Evolutionary conservation across 2,329 filamentous ascomycete genomes (phyloP).

Genomic region (Fusarium camptoceras): DNA sequence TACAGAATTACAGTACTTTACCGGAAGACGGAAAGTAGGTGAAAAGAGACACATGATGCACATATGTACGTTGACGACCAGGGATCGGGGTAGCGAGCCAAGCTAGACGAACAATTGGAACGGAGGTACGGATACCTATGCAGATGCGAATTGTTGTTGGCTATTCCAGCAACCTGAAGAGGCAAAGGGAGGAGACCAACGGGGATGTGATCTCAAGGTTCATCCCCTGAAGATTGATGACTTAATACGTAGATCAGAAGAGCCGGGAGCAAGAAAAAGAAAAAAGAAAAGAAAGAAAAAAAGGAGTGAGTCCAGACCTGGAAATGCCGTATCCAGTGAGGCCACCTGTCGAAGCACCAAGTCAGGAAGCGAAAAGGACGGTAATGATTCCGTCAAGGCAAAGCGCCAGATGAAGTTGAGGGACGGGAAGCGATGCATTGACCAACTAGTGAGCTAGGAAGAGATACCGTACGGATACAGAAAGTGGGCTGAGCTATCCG

Average conservation of each 20-base stretch:
- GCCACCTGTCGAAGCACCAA: slow-evolving; percentile 16
- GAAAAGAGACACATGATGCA: slow-evolving; percentile 42
- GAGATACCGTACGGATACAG: slow-evolving; percentile 18
- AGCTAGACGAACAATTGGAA: slow-evolving; percentile 8
- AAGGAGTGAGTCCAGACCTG: not conserved
- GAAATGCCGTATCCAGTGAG: slow-evolving; percentile 11
- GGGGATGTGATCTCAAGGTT: slow-evolving; percentile 1
- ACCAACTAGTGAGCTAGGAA: slow-evolving; percentile 34
- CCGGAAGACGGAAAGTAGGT: slow-evolving; percentile 37
- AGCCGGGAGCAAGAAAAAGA: slow-evolving; percentile 8
- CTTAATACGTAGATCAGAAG: not conserved
- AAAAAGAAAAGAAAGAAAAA: not conserved
- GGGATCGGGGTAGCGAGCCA: slow-evolving; percentile 24
- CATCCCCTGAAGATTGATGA: not conserved
- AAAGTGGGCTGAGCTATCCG: slow-evolving; percentile 38
- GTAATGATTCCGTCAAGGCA: slow-evolving; percentile 4
- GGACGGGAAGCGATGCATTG: slow-evolving; percentile 34
- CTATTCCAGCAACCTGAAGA: slow-evolving; percentile 13
- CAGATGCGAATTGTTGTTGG: slow-evolving; percentile 11
- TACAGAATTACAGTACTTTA: slow-evolving; percentile 2
- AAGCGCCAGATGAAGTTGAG: slow-evolving; percentile 29
- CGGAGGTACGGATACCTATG: slow-evolving; percentile 1
- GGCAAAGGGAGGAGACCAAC: not conserved
- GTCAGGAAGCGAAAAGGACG: slow-evolving; percentile 14
- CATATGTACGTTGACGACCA: slow-evolving; percentile 31